Evolutionary conservation across 2,329 filamentous ascomycete species (phyloP), one percentile per base, ranked within the genome.

Genomic region (Plenodomus tracheiphilus): DNA sequence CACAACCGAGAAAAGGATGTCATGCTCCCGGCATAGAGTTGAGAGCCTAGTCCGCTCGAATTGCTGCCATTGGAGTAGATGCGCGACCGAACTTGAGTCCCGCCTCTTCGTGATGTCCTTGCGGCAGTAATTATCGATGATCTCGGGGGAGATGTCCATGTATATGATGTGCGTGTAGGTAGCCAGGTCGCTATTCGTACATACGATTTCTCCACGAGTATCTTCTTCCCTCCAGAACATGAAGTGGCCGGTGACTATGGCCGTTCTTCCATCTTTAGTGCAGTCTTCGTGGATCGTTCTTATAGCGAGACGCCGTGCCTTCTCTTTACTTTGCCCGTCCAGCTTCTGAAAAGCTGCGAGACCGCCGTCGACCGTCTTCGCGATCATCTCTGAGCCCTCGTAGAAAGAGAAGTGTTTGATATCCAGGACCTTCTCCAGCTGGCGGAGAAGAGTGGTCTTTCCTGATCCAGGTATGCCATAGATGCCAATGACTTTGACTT

Each of bases 131-230:
- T 74, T 43, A 1, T 51, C 50, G 15, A 85, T 64, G 0, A 64
- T 19, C 1, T 74, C 56, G 0, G 72, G 53, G 1, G 71, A 56
- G 1, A 75, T 58, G 37, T 81, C 65, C 21, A 86, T 58, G 56
- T 86, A 86, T 11, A 87, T 37, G 13, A 87, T 81, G 54, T 86
- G 82, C 0, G 81, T 83, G 60, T 76, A 86, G 0, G 65, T 73
- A 0, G 70, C 37, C 3, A 77, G 41, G 47, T 86, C 83, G 7
- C 58, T 67, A 2, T 65, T 10, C 0, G 79, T 85, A 42, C 66
- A 74, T 0, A 81, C 74, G 15, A 22, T 19, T 2, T 20, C 0
- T 2, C 43, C 45, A 25, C 13, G 10, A 2, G 19, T 32, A 17
- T 61, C 49, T 0, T 74, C 58, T 1, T 61, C 72, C 0, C 51